These are phyloP conservation scores for Deinandra increscens DNA, from an alignment of 129 eudicot genomes.

Conservation along the genomic window DNA sequence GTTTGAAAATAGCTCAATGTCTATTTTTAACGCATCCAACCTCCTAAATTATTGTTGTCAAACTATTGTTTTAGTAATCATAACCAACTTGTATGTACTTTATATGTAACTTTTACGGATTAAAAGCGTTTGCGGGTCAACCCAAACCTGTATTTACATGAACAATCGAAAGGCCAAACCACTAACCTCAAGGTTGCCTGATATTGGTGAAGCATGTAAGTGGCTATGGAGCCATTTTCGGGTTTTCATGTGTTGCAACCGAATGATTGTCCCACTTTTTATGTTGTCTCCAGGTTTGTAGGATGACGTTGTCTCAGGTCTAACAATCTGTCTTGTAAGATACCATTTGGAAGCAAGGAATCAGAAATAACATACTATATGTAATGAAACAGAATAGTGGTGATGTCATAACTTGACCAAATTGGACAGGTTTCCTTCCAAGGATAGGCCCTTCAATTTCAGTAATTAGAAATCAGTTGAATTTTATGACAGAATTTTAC, in stretches of 20 bases:
- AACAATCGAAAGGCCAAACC: slow-evolving; percentile 22
- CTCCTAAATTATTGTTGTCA: neutral
- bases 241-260: slow-evolving; percentile 94
- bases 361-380: slow-evolving; percentile 2
- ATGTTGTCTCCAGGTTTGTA: slow-evolving; percentile 75
- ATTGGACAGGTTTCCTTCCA: neutral
- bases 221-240: slow-evolving; percentile 96
- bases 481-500: slow-evolving; percentile 4
- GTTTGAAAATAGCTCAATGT: neutral
- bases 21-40: neutral
- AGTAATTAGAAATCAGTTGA: neutral
- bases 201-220: slow-evolving; percentile 92
- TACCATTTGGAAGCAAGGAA: slow-evolving; percentile 13
- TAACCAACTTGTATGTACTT: neutral
- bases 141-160: neutral
- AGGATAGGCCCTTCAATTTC: neutral
- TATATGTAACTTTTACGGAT: neutral
- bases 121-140: neutral
- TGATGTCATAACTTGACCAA: neutral
- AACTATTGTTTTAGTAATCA: neutral
- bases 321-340: slow-evolving; percentile 56
- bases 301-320: slow-evolving; percentile 52
- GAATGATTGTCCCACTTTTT: slow-evolving; percentile 65
- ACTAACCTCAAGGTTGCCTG: slow-evolving; percentile 89
- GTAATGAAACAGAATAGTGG: neutral